Evolutionary conservation across 345 rosid genomes (phyloP), one percentile per base, ranked within the genome.

Genomic region (Sapria himalayana): DNA sequence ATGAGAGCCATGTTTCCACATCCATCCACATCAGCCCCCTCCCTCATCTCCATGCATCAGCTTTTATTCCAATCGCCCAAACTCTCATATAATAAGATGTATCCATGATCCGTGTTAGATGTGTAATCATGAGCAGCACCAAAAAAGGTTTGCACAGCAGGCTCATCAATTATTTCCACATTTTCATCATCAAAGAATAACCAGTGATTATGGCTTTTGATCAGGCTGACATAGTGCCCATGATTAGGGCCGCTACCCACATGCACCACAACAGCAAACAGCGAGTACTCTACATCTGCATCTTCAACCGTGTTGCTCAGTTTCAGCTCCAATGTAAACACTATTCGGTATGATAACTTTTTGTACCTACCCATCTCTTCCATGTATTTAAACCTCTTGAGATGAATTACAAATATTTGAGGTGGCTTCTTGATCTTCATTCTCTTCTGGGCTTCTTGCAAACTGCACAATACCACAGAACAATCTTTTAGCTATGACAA

Each of bases 361-460:
- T 79, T 89, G 73, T 89, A 72, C 4, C 95, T 85, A 1, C 93
- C 91, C 24, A 89, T 59, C 68, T 89, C 95, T 56, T 89, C 99
- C 4, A 89, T 77, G 70, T 89, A 89, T 50, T 89, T 89, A 63
- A 91, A 91, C 46, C 99, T 72, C 58, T 91, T 84, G 13, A 91
- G 70, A 50, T 91, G 99, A 50, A 84, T 89, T 17, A 89, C 95
- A 48, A 89, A 52, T 50, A 84, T 73, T 41, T 89, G 71, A 41
- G 95, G 99, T 8, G 95, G 79, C 61, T 80, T 89, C 78, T 89
- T 89, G 58, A 89, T 89, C 77, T 89, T 89, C 95, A 89, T 89
- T 64, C 95, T 69, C 70, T 89, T 89, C 52, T 80, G 95, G 9
- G 93, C 99, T 71, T 89, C 99, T 64, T 89, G 99, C 70, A 84